Evolutionary conservation across 1,284 basidiomycete species (phyloP).

Genomic region (Anthracocystis walkeri): DNA sequence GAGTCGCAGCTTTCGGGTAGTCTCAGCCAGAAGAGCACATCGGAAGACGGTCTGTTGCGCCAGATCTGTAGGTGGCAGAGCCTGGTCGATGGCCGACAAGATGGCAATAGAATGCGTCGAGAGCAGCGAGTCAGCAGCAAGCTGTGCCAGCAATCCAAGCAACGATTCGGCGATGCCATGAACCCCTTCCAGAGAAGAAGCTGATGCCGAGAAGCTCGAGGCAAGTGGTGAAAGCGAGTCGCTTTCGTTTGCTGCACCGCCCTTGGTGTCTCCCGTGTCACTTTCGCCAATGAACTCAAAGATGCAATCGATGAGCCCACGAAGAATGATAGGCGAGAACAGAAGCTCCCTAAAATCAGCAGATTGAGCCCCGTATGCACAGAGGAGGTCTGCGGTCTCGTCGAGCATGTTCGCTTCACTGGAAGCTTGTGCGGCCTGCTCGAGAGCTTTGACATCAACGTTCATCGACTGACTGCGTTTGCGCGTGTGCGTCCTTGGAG

Average conservation of each 20-base stretch:
- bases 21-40: slow-evolving; percentile 24
- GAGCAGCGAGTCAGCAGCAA: slow-evolving; percentile 43
- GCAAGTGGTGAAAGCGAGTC: neutral
- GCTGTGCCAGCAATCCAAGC: slow-evolving; percentile 43
- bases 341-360: slow-evolving; percentile 47
- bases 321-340: slow-evolving; percentile 60
- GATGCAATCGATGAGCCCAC: slow-evolving; percentile 55
- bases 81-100: slow-evolving; percentile 39
- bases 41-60: slow-evolving; percentile 43
- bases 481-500: slow-evolving; percentile 26
- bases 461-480: slow-evolving; percentile 58
- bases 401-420: slow-evolving; percentile 35
- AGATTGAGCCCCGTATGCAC: slow-evolving; percentile 31
- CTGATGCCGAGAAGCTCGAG: neutral
- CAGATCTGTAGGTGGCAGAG: slow-evolving; percentile 48
- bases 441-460: slow-evolving; percentile 44
- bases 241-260: neutral
- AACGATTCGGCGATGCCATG: slow-evolving; percentile 18
- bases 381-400: slow-evolving; percentile 49
- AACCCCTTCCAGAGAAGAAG: slow-evolving; percentile 1
- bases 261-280: no score
- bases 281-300: slow-evolving; percentile 20
- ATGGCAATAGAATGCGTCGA: slow-evolving; percentile 44
- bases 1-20: slow-evolving; percentile 10
- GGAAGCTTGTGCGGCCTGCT: slow-evolving; percentile 33